Conservation (phyloP, 805 yeast genomes). For the Candida vartiovaarae region DNA sequence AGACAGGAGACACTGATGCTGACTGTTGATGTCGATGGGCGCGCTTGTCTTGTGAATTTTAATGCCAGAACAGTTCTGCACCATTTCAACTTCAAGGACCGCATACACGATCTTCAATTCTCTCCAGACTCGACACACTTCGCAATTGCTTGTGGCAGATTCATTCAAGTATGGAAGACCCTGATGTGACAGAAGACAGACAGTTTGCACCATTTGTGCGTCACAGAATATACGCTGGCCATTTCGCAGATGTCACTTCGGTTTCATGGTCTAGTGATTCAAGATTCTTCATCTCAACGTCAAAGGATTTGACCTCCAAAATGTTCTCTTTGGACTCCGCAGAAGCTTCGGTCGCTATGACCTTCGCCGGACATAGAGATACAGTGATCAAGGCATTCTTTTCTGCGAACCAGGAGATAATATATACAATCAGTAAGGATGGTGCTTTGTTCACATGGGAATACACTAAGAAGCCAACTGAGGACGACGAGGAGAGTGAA, state of each 20-base stretch:
- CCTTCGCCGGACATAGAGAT: conserved; percentile 90
- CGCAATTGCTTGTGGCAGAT: conserved; percentile 78
- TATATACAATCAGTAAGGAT: conserved; percentile 88
- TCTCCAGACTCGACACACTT: conserved; percentile 84
- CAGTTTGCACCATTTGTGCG: conserved; percentile 96
- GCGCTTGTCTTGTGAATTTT: conserved; percentile 88
- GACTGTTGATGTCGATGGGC: conserved; percentile 84
- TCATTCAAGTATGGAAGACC: conserved; percentile 94
- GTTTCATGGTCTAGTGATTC: conserved; percentile 89
- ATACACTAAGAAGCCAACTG: conserved; percentile 53
- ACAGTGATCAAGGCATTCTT: conserved; percentile 84
- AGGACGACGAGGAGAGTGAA: conserved; percentile 36
- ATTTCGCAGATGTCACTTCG: conserved; percentile 71
- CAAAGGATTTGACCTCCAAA: conserved; percentile 85
- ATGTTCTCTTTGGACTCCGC: conserved; percentile 69
- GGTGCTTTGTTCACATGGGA: conserved; percentile 95
- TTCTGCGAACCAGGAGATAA: conserved; percentile 78
- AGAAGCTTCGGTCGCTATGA: conserved; percentile 72
- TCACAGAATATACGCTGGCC: conserved; percentile 87
- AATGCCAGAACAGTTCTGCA: conserved; percentile 78
- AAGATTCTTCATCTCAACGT: conserved; percentile 75
- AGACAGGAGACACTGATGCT: conserved; percentile 72
- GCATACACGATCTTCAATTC: conserved; percentile 67
- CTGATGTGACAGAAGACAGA: conserved; percentile 69
- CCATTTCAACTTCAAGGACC: conserved; percentile 87